Evolutionary conservation across 208 protist species (phyloP).

Genomic region (Trichomonas vaginalis): DNA sequence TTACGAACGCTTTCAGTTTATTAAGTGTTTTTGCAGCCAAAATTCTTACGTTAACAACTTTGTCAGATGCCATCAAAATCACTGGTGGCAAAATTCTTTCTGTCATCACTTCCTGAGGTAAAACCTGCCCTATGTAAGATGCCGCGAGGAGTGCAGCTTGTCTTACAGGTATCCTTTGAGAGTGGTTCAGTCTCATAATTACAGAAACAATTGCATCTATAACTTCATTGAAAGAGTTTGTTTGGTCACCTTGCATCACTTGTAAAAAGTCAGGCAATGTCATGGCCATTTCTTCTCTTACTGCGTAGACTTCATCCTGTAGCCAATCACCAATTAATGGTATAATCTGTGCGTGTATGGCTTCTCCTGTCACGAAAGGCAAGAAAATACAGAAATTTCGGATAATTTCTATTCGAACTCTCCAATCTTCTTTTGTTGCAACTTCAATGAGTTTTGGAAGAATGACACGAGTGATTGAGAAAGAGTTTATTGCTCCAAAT

Average conservation of each 20-base stretch:
- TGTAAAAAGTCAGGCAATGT: neutral
- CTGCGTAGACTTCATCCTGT: neutral
- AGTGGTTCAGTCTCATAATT: neutral
- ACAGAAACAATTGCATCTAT: neutral
- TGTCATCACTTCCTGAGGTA: neutral
- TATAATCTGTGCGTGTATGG: neutral
- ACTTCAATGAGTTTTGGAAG: neutral
- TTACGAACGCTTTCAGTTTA: neutral
- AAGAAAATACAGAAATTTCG: neutral
- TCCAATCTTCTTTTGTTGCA: neutral
- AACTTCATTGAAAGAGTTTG: neutral
- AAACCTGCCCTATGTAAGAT: neutral
- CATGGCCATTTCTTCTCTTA: neutral
- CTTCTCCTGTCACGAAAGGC: neutral
- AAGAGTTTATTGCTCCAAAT: neutral
- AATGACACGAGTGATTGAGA: neutral
- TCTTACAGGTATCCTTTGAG: neutral
- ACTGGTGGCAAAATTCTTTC: neutral
- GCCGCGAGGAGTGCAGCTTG: neutral
- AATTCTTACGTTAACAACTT: neutral
- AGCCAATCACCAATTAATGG: neutral
- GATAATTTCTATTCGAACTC: neutral
- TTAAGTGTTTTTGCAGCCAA: neutral
- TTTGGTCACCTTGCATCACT: neutral
- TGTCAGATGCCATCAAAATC: neutral